Percentiles rank a stretch among this genome's conserved stretches.
These are phyloP conservation scores for Pyrus hybrid DNA, from an alignment of 331 rosid genomes.

Conservation along the genomic window DNA sequence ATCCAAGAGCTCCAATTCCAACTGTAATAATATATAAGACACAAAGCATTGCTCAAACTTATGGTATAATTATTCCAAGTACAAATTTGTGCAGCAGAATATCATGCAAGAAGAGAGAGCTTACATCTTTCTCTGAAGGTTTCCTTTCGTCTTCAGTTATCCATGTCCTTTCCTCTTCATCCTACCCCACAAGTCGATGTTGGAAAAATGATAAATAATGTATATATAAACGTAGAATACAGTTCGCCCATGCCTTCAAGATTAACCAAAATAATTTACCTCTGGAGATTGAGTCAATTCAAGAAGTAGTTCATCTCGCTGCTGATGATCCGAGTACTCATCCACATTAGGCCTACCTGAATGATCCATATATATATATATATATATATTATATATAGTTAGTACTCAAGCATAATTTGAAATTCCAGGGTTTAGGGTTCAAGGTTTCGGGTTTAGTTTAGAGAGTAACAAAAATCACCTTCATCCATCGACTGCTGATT, in stretches of 20 bases:
- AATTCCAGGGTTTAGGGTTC: too few species aligned
- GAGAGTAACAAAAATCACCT: constrained; percentile 27
- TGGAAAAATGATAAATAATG: not conserved
- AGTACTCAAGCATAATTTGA: not conserved
- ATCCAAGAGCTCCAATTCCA: constrained; percentile 49
- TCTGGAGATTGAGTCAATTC: constrained; percentile 31
- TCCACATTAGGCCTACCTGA: constrained; percentile 37
- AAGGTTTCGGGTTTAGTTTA: not conserved
- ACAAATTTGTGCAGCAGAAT: not conserved
- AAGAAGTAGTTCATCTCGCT: constrained; percentile 13
- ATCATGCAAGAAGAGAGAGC: not conserved
- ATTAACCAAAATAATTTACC: constrained; percentile 36
- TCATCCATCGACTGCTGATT: constrained; percentile 28
- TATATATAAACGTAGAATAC: too few species aligned
- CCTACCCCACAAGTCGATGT: constrained; percentile 18
- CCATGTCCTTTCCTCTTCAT: constrained; percentile 11
- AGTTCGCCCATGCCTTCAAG: not conserved
- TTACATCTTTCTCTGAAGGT: constrained; percentile 19
- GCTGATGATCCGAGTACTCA: constrained; percentile 24
- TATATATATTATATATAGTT: too few species aligned
- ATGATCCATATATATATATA: constrained; percentile 27
- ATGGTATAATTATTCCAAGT: not conserved
- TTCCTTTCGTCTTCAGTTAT: constrained; percentile 18
- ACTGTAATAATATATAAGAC: constrained; percentile 10
- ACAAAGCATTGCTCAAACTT: not conserved